phyloP scores from a whole-genome alignment of 139 green algal genomes.

The Tetraselmis chui region DNA sequence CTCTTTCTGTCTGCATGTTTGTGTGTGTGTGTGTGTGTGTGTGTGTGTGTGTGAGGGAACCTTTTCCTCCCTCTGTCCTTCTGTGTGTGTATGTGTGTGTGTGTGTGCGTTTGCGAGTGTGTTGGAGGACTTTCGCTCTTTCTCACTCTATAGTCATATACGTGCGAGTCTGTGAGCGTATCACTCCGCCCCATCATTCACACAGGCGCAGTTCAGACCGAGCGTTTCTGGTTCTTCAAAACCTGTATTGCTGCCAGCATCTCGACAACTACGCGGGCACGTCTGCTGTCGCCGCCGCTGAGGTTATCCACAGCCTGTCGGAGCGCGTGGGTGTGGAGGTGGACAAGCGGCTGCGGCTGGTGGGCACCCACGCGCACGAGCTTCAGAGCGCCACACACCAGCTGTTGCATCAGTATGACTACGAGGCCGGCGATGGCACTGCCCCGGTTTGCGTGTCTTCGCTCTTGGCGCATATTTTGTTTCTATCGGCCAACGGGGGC shows the following conservation, averaged over 20 bases:
- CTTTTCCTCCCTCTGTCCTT: no score
- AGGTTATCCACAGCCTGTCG: slow-evolving; percentile 15
- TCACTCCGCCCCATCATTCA: no score
- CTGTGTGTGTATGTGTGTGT: no score
- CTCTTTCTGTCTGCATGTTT: no score
- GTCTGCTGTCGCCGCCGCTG: slow-evolving; percentile 30
- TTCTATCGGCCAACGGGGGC: slow-evolving; percentile 29
- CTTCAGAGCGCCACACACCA: slow-evolving; percentile 41
- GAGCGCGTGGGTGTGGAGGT: slow-evolving; percentile 5
- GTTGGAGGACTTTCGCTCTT: no score
- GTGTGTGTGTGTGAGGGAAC: no score
- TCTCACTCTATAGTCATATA: no score
- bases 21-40: no score
- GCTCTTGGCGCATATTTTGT: slow-evolving; percentile 54
- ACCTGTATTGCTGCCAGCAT: slow-evolving; percentile 42
- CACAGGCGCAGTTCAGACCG: slow-evolving; percentile 39
- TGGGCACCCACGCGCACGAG: slow-evolving; percentile 67
- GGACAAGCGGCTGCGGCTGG: slow-evolving; percentile 22
- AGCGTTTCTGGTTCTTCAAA: slow-evolving; percentile 56
- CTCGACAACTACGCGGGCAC: slow-evolving; percentile 37
- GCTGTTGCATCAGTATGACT: slow-evolving; percentile 45
- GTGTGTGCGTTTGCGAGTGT: no score
- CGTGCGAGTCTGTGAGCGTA: no score
- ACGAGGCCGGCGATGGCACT: slow-evolving; percentile 22
- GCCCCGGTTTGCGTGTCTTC: slow-evolving; percentile 27